These are phyloP conservation scores for Ascosphaera aggregata DNA, from an alignment of 2,329 filamentous ascomycete species.

Conservation along the genomic window DNA sequence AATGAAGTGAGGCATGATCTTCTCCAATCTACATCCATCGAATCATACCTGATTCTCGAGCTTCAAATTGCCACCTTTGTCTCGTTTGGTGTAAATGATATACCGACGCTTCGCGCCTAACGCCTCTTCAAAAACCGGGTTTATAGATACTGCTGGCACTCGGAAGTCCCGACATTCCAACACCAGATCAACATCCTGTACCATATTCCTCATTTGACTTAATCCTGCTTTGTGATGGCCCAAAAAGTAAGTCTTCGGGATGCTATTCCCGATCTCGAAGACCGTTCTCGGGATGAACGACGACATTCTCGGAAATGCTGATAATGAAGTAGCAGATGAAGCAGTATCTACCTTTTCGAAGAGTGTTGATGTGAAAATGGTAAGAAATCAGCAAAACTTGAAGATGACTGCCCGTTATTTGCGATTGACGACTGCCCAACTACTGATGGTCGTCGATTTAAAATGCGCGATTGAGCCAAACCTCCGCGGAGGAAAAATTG, in stretches of 20 bases:
- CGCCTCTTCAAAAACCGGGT: constrained; percentile 64
- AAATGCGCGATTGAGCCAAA: no score
- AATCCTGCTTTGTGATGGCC: constrained; percentile 77
- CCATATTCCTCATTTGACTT: constrained; percentile 54
- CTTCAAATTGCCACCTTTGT: constrained; percentile 35
- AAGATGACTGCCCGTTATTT: no score
- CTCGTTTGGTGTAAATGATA: constrained; percentile 77
- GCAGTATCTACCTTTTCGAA: no score
- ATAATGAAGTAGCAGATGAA: no score
- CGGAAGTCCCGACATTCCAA: constrained; percentile 91
- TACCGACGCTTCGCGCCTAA: constrained; percentile 51
- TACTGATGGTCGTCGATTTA: no score
- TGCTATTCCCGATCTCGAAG: constrained; percentile 50
- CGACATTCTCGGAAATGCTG: no score
- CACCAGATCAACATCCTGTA: constrained; percentile 64
- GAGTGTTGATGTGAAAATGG: no score
- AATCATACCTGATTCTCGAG: constrained; percentile 16
- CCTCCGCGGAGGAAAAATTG: no score
- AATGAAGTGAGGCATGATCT: no score
- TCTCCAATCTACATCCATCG: neutral
- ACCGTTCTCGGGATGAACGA: constrained; percentile 47
- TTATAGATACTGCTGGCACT: constrained; percentile 69
- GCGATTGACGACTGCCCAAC: no score
- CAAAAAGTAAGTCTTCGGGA: constrained; percentile 79
- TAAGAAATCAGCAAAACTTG: no score